Evolutionary conservation across 2,329 filamentous ascomycete species (phyloP).

Genomic region (Sclerotinia subarctica): DNA sequence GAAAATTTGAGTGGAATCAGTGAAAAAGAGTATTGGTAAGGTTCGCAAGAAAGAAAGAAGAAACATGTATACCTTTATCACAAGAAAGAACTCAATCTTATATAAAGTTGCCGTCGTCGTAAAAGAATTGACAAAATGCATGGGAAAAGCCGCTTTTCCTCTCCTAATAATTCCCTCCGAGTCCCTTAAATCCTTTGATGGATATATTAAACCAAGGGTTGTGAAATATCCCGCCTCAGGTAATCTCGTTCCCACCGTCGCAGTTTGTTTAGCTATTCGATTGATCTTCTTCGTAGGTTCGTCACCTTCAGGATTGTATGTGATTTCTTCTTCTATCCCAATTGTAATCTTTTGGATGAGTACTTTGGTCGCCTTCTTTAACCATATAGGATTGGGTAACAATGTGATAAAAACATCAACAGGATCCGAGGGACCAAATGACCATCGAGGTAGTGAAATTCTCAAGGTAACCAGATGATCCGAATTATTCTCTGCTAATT

Average conservation of each 20-base stretch:
- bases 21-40: background rate
- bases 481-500: constrained; percentile 77
- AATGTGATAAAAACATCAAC: constrained; percentile 96
- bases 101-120: constrained; percentile 92
- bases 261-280: constrained; percentile 77
- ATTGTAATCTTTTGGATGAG: constrained; percentile 94
- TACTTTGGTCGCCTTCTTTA: constrained; percentile 84
- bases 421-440: constrained; percentile 90
- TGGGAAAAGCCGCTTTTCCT: constrained; percentile 81
- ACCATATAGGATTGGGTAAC: constrained; percentile 87
- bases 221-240: constrained; percentile 91
- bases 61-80: constrained; percentile 70
- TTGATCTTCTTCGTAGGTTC: constrained; percentile 90
- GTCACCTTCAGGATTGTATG: constrained; percentile 97
- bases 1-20: background rate
- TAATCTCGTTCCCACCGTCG: constrained; percentile 77
- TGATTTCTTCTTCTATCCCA: constrained; percentile 93
- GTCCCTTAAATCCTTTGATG: constrained; percentile 83
- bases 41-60: background rate
- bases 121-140: constrained; percentile 85
- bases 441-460: constrained; percentile 92
- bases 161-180: constrained; percentile 81
- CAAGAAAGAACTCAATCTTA: constrained; percentile 97
- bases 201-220: constrained; percentile 87
- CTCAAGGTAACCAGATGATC: constrained; percentile 90